These are phyloP conservation scores for Venturia effusa DNA, from an alignment of 2,329 filamentous ascomycete species.

Conservation along the genomic window DNA sequence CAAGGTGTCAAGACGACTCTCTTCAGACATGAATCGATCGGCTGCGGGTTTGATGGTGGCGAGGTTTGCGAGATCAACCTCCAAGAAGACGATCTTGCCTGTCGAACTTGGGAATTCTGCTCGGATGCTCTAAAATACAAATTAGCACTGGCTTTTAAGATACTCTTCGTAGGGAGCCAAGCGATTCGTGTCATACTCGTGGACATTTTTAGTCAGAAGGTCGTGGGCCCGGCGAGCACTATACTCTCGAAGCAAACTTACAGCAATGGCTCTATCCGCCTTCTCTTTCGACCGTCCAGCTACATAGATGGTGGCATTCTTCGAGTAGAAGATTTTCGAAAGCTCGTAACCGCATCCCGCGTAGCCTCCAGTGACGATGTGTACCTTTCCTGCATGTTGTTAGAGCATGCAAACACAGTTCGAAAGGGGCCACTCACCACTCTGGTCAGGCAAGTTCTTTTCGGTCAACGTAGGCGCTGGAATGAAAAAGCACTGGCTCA, in stretches of 20 bases:
- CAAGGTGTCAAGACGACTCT: conserved; percentile 30
- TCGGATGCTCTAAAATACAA: conserved; percentile 21
- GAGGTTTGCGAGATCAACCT: conserved; percentile 28
- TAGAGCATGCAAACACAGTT: neutral
- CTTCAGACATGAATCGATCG: conserved; percentile 23
- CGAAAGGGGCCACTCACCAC: neutral
- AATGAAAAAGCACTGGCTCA: conserved; percentile 9
- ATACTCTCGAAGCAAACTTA: neutral
- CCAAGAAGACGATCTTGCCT: conserved; percentile 11
- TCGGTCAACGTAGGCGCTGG: conserved; percentile 10
- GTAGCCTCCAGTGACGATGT: conserved; percentile 11
- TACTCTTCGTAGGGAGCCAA: neutral
- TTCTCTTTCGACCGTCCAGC: conserved; percentile 9
- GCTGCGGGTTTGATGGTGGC: conserved; percentile 23
- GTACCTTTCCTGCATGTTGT: conserved; percentile 7
- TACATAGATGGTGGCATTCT: conserved; percentile 11
- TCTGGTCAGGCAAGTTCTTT: conserved; percentile 11
- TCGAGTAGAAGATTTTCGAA: conserved; percentile 9
- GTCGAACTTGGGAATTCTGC: conserved; percentile 10
- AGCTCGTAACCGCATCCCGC: conserved; percentile 8
- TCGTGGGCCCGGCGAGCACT: neutral
- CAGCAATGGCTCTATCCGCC: conserved; percentile 4
- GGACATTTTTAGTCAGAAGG: neutral
- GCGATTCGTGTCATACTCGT: neutral
- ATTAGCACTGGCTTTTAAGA: neutral